A percentile compares a stretch with the other conserved stretches of the same genome.
These are phyloP conservation scores for Aegilops bicornis DNA, from an alignment of 176 grass and related monocot species.

Conservation along the genomic window DNA sequence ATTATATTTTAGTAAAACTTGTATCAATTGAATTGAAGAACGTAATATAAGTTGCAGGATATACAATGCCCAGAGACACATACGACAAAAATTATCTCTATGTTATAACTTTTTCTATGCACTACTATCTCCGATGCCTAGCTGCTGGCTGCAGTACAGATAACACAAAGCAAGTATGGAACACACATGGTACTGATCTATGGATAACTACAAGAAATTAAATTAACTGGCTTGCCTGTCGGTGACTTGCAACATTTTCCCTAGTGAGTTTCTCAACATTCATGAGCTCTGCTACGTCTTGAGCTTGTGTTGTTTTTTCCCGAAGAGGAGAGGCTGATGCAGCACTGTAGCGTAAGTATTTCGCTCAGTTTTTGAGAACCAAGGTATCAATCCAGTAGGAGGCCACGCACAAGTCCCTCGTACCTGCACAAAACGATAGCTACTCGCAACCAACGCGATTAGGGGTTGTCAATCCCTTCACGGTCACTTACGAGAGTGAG, in stretches of 20 bases:
- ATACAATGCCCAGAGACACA: not conserved
- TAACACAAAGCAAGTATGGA: not conserved
- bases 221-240: conserved; percentile 57
- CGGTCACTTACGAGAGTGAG: too few relatives aligned
- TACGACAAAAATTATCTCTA: not conserved
- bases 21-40: not conserved
- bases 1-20: not conserved
- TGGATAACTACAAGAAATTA: not conserved
- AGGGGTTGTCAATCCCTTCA: too few relatives aligned
- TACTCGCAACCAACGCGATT: too few relatives aligned
- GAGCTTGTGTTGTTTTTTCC: too few relatives aligned
- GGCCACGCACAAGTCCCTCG: too few relatives aligned
- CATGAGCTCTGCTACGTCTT: too few relatives aligned
- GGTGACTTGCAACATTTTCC: conserved; percentile 97
- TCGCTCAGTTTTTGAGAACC: too few relatives aligned
- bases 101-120: not conserved
- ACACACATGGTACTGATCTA: not conserved
- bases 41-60: not conserved
- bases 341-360: too few relatives aligned
- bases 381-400: too few relatives aligned
- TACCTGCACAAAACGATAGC: too few relatives aligned
- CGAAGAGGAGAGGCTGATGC: too few relatives aligned
- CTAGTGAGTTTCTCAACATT: conserved; percentile 96
- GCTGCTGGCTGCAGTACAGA: not conserved
- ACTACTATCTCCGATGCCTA: not conserved